A percentile compares a stretch with the other conserved stretches of the same genome.
Evolutionary conservation across 768 basidiomycete genomes (phyloP).

Genomic region (Leccinum uliginosum): DNA sequence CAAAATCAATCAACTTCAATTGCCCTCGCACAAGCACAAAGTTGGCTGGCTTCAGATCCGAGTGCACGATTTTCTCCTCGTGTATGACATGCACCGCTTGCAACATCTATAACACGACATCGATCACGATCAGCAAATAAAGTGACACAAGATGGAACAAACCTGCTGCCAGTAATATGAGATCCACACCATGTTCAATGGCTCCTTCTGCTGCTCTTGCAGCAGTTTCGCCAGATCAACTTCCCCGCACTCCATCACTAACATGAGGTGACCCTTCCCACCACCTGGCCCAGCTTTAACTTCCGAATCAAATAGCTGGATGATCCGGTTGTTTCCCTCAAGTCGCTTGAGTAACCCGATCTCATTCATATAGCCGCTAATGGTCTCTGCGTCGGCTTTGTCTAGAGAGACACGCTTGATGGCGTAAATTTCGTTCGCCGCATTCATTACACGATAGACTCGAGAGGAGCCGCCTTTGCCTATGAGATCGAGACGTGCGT

Average conservation of each 20-base stretch:
- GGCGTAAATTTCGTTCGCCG: constrained; percentile 75
- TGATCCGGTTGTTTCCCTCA: constrained; percentile 90
- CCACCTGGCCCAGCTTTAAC: constrained; percentile 62
- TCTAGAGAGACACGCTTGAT: constrained; percentile 91
- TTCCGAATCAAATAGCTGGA: constrained; percentile 87
- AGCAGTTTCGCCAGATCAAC: constrained; percentile 83
- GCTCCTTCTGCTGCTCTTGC: constrained; percentile 77
- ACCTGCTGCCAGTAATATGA: constrained; percentile 98
- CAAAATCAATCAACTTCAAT: constrained; percentile 97
- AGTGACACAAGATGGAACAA: constrained; percentile 13
- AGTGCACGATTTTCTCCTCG: constrained; percentile 97
- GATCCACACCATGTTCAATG: constrained; percentile 90
- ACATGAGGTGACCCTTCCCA: constrained; percentile 67
- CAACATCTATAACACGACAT: constrained; percentile 65
- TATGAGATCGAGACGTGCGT: constrained; percentile 82
- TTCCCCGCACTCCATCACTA: constrained; percentile 98
- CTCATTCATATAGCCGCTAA: constrained; percentile 94
- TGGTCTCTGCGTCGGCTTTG: constrained; percentile 83
- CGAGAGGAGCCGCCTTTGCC: constrained; percentile 95
- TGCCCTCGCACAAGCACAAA: constrained; percentile 95
- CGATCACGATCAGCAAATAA: background rate
- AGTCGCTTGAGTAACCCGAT: constrained; percentile 90
- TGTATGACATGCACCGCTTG: constrained; percentile 98
- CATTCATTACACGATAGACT: constrained; percentile 86
- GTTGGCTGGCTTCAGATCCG: constrained; percentile 97